Percentiles rank a stretch among this genome's conserved stretches.
Evolutionary conservation across 1,284 basidiomycete genomes (phyloP).

Genomic region (Sutorius eximius): DNA sequence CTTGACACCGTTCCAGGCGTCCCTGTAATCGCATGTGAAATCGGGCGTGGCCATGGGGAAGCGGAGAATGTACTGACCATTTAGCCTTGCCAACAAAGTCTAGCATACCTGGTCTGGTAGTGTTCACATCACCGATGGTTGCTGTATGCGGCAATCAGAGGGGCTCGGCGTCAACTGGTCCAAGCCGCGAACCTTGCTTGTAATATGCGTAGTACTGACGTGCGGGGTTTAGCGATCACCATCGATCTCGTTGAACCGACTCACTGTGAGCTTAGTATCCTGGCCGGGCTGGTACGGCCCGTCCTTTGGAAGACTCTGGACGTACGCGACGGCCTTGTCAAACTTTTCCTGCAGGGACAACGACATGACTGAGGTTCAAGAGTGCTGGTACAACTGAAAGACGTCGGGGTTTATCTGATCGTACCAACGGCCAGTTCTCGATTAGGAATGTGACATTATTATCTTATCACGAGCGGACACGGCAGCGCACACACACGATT

Average conservation of each 20-base stretch:
- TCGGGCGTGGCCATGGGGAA: slow-evolving; percentile 9
- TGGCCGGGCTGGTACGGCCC: slow-evolving; percentile 73
- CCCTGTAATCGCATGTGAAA: slow-evolving; percentile 41
- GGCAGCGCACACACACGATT: background rate
- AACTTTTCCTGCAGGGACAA: slow-evolving; percentile 66
- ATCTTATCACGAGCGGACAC: slow-evolving; percentile 7
- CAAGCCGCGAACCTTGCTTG: slow-evolving; percentile 72
- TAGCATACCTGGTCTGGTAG: slow-evolving; percentile 64
- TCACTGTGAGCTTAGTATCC: slow-evolving; percentile 78
- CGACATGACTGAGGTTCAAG: slow-evolving; percentile 19
- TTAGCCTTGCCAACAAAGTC: slow-evolving; percentile 84
- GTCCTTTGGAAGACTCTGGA: slow-evolving; percentile 72
- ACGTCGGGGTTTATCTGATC: slow-evolving; percentile 24
- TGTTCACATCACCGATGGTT: slow-evolving; percentile 73
- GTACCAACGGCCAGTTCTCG: background rate
- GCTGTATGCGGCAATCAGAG: slow-evolving; percentile 42
- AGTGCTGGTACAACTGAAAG: background rate
- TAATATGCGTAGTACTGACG: slow-evolving; percentile 88
- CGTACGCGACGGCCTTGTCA: slow-evolving; percentile 76
- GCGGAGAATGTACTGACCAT: slow-evolving; percentile 53
- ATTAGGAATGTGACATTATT: slow-evolving; percentile 22
- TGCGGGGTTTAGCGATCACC: slow-evolving; percentile 10
- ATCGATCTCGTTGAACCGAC: slow-evolving; percentile 26
- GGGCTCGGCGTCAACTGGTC: background rate
- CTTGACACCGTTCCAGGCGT: slow-evolving; percentile 84